A percentile compares a stretch with the other conserved stretches of the same genome.
These are phyloP conservation scores for Alternaria arbusti DNA, from an alignment of 2,329 filamentous ascomycete genomes.

Conservation along the genomic window DNA sequence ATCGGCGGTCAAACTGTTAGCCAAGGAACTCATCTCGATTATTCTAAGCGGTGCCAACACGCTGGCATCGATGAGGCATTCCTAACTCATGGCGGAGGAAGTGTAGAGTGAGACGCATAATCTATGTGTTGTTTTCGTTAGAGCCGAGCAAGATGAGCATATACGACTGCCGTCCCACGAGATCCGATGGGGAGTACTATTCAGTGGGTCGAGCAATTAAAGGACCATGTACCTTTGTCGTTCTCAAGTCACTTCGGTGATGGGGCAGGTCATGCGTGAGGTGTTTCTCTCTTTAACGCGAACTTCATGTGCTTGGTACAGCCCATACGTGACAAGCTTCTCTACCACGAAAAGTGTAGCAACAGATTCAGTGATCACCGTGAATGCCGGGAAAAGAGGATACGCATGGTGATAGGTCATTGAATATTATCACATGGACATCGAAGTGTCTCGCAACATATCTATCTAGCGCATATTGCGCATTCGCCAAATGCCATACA, in stretches of 20 bases:
- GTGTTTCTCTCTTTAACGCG: fast-evolving
- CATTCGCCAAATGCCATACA: not conserved
- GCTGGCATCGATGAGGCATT: not conserved
- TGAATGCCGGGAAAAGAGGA: not conserved
- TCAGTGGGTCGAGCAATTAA: not conserved
- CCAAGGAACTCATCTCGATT: not conserved
- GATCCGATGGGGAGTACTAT: not conserved
- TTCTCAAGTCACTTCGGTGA: not conserved
- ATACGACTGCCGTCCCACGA: not conserved
- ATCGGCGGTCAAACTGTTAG: fast-evolving
- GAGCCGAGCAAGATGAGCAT: not conserved
- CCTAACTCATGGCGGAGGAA: not conserved
- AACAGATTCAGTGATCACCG: not conserved
- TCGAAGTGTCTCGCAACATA: not conserved
- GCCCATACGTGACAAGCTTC: not conserved
- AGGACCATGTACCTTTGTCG: not conserved
- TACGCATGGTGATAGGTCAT: not conserved
- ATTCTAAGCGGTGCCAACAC: not conserved
- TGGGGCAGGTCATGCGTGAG: too few relatives aligned
- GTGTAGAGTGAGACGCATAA: not conserved
- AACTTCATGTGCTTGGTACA: not conserved
- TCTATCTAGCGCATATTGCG: not conserved
- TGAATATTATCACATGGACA: not conserved
- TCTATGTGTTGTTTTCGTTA: not conserved
- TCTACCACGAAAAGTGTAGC: not conserved